Conservation (phyloP, 805 yeast species). For the Starmerella apicola region DNA sequence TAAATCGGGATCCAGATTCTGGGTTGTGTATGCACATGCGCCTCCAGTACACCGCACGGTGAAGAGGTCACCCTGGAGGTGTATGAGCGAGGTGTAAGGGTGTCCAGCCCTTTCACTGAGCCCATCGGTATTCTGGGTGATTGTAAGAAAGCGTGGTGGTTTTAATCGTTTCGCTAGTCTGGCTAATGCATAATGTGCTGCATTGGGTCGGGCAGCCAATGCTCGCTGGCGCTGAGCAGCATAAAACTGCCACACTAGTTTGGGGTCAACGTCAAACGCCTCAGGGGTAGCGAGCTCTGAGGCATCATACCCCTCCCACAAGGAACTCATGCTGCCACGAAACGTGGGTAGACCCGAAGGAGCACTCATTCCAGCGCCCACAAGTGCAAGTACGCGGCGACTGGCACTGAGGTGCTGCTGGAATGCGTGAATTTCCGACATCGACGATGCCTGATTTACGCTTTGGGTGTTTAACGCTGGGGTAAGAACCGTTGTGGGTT, state of each 20-base stretch:
- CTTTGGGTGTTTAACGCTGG: no score
- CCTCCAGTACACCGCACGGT: conserved; percentile 63
- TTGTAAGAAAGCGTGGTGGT: conserved; percentile 41
- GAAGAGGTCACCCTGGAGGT: conserved; percentile 71
- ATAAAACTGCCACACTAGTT: conserved; percentile 83
- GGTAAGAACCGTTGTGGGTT: no score
- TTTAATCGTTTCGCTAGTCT: conserved; percentile 35
- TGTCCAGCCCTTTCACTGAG: conserved; percentile 57
- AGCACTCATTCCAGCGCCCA: conserved; percentile 76
- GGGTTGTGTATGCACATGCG: conserved; percentile 46
- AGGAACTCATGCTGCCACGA: conserved; percentile 50
- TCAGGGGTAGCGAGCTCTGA: conserved; percentile 86
- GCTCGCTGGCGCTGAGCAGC: conserved; percentile 56
- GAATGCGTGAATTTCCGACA: conserved; percentile 25
- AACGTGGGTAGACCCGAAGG: conserved; percentile 67
- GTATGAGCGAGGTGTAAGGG: conserved; percentile 39
- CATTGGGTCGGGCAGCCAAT: conserved; percentile 54
- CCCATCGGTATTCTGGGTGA: conserved; percentile 80
- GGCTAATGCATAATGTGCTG: conserved; percentile 61
- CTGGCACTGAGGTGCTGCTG: conserved; percentile 26
- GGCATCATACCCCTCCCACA: conserved; percentile 67
- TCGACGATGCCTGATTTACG: neutral
- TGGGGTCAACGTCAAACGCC: conserved; percentile 73
- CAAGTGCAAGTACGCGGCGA: conserved; percentile 33
- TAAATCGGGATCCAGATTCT: conserved; percentile 25